Conservation (phyloP, 306 rosid species). For the Quercus ilex region DNA sequence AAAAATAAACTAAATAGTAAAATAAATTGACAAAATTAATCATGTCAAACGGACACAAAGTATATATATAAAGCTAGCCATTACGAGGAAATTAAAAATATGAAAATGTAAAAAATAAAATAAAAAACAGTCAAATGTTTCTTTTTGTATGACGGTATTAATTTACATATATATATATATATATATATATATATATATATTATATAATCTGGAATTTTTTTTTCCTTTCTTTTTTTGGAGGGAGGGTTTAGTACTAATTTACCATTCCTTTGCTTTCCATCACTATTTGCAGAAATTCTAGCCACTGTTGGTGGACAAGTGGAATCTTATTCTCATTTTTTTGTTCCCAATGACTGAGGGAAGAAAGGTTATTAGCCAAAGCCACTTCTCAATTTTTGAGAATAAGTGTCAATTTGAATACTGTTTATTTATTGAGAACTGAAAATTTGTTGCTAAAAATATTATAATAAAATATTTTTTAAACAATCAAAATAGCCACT, state of each 20-base stretch:
- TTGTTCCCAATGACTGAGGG: slow-evolving; percentile 18
- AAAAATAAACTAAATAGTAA: too few species aligned
- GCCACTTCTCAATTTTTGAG: background rate
- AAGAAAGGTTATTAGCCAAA: slow-evolving; percentile 11
- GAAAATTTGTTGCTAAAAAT: too few species aligned
- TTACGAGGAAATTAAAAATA: background rate
- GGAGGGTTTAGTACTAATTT: background rate
- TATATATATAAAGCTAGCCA: background rate
- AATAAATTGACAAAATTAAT: too few species aligned
- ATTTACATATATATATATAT: background rate
- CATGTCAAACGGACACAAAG: too few species aligned
- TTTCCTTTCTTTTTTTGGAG: too few species aligned
- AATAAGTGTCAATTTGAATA: too few species aligned
- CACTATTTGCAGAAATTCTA: background rate
- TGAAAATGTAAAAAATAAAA: background rate
- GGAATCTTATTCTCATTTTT: slow-evolving; percentile 27
- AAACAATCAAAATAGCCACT: background rate
- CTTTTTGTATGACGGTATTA: slow-evolving; percentile 1
- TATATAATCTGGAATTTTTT: too few species aligned
- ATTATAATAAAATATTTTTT: too few species aligned
- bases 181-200: too few species aligned
- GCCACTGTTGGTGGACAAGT: slow-evolving; percentile 1
- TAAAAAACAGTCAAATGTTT: background rate
- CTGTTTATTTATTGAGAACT: too few species aligned
- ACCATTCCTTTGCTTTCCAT: background rate